Percentiles rank a stretch among this genome's conserved stretches.
Conservation (phyloP, 768 basidiomycete species). For the Tremella fuciformis region DNA sequence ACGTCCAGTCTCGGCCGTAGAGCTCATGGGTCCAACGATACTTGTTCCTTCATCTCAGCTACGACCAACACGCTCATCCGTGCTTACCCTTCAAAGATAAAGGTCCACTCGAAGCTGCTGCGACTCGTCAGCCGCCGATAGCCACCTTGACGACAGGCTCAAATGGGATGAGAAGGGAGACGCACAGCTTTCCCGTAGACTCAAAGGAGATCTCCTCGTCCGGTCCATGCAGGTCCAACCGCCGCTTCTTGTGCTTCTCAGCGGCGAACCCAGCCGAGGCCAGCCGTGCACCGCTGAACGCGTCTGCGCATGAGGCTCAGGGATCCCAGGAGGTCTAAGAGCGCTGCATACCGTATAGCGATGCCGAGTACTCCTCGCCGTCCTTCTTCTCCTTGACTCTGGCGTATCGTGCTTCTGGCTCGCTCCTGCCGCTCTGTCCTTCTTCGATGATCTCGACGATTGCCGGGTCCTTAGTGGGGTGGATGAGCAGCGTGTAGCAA, state of each 20-base stretch:
- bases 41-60: constrained; percentile 32
- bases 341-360: constrained; percentile 34
- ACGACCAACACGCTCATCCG: not conserved
- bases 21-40: constrained; percentile 40
- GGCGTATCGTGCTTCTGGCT: constrained; percentile 23
- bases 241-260: constrained; percentile 39
- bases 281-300: constrained; percentile 40
- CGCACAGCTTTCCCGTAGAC: constrained; percentile 45
- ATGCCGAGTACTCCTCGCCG: constrained; percentile 33
- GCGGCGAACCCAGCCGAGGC: constrained; percentile 31
- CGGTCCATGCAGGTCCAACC: constrained; percentile 48
- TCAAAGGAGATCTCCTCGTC: constrained; percentile 46
- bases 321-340: not conserved
- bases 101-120: constrained; percentile 41
- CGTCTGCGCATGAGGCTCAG: constrained; percentile 25
- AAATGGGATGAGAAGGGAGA: constrained; percentile 6
- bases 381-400: constrained; percentile 27
- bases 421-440: not conserved
- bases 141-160: not conserved
- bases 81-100: constrained; percentile 41
- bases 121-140: not conserved
- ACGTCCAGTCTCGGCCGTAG: constrained; percentile 46
- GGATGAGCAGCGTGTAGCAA: constrained; percentile 8
- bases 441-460: constrained; percentile 4
- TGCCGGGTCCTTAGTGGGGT: not conserved